Conservation (phyloP, 805 yeast genomes). For the Torulaspora maleeae region DNA sequence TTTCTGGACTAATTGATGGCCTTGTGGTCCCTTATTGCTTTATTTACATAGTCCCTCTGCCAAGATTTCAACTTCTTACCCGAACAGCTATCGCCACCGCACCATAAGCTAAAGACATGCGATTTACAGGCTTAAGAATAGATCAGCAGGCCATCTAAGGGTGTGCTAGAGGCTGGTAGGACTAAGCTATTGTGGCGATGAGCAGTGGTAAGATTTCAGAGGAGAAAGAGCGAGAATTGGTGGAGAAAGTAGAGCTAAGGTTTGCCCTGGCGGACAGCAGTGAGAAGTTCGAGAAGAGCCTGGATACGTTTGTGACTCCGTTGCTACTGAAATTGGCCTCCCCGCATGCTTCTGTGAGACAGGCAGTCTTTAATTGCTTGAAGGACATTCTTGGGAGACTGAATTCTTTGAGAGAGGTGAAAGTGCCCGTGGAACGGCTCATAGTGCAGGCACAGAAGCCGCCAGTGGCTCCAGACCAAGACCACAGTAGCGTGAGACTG, state of each 20-base stretch:
- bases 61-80: conserved; percentile 1
- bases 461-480: conserved; percentile 39
- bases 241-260: conserved; percentile 75
- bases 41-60: neutral
- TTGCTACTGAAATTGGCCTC: conserved; percentile 74
- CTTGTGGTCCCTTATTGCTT: neutral
- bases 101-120: neutral
- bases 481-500: conserved; percentile 49
- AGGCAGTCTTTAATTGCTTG: conserved; percentile 60
- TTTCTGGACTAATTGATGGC: neutral
- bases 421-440: conserved; percentile 60
- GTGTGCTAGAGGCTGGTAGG: neutral
- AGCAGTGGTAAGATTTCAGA: conserved; percentile 13
- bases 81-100: conserved; percentile 4
- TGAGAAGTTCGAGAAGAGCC: conserved; percentile 53
- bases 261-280: conserved; percentile 72
- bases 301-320: conserved; percentile 69
- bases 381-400: conserved; percentile 65
- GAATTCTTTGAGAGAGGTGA: conserved; percentile 48
- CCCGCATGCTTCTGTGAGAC: conserved; percentile 57
- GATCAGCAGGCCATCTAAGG: neutral
- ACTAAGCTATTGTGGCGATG: neutral
- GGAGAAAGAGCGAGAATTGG: conserved; percentile 52
- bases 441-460: conserved; percentile 61
- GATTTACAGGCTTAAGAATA: neutral